Evolutionary conservation across 768 basidiomycete genomes (phyloP).

Genomic region (Lactifluus subvellereus): DNA sequence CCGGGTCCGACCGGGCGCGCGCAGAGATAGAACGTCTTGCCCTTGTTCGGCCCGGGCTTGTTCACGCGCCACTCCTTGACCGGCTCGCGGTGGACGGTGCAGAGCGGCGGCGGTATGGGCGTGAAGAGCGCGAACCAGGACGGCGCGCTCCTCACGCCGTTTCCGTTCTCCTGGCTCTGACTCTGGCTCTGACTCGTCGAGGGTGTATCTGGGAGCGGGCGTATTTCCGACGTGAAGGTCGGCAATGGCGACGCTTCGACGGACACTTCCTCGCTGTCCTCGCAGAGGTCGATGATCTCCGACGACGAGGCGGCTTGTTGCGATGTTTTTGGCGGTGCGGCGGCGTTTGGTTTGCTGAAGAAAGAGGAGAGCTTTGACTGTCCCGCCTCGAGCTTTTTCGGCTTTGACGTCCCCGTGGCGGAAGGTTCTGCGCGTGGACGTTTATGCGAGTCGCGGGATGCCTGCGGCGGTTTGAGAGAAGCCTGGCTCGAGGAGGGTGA

Average conservation of each 20-base stretch:
- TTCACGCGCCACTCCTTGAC: slow-evolving; percentile 75
- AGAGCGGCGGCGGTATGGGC: slow-evolving; percentile 60
- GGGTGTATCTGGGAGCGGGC: not conserved
- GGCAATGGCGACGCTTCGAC: slow-evolving; percentile 11
- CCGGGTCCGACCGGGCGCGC: slow-evolving; percentile 86
- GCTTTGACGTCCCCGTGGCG: slow-evolving; percentile 23
- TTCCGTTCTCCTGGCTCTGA: slow-evolving; percentile 41
- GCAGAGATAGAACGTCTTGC: slow-evolving; percentile 78
- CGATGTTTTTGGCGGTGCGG: slow-evolving; percentile 4
- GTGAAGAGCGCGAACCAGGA: slow-evolving; percentile 68
- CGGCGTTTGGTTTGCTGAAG: slow-evolving; percentile 28
- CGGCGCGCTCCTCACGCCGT: slow-evolving; percentile 46
- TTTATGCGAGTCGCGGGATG: slow-evolving; percentile 15
- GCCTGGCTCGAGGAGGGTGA: not conserved
- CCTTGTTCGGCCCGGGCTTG: slow-evolving; percentile 83
- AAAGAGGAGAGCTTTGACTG: slow-evolving; percentile 35
- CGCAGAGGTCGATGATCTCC: slow-evolving; percentile 30
- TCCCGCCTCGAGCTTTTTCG: slow-evolving; percentile 27
- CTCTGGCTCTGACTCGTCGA: slow-evolving; percentile 28
- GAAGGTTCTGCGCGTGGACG: slow-evolving; percentile 5
- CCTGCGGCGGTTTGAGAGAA: not conserved
- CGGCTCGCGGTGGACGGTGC: slow-evolving; percentile 68
- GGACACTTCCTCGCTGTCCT: slow-evolving; percentile 24
- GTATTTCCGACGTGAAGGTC: slow-evolving; percentile 12
- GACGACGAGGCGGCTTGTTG: not conserved